Evolutionary conservation across 768 basidiomycete species (phyloP).

Genomic region (Lactifluus subvellereus): DNA sequence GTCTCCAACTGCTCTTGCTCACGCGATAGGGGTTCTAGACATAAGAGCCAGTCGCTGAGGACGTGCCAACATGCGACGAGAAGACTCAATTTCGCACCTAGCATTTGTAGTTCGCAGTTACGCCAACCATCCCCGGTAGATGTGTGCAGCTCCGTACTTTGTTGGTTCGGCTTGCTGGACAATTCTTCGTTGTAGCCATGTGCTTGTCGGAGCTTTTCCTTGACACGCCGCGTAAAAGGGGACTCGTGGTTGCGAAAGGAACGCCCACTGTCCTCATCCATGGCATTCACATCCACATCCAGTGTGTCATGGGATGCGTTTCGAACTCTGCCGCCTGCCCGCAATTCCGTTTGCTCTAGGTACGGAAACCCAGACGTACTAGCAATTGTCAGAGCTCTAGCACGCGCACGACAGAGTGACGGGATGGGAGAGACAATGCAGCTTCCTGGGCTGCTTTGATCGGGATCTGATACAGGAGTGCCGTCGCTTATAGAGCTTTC

Average conservation of each 20-base stretch:
- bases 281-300: background rate
- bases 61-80: background rate
- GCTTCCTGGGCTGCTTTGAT: background rate
- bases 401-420: slow-evolving; percentile 6
- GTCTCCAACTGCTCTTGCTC: background rate
- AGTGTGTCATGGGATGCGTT: background rate
- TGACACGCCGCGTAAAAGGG: slow-evolving; percentile 41
- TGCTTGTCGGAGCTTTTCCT: slow-evolving; percentile 34
- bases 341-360: background rate
- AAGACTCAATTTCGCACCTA: background rate
- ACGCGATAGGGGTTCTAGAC: background rate
- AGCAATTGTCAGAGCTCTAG: background rate
- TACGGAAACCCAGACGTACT: background rate
- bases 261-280: background rate
- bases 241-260: slow-evolving; percentile 28
- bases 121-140: background rate
- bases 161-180: background rate
- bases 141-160: background rate
- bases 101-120: background rate
- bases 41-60: background rate
- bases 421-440: background rate
- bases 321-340: background rate
- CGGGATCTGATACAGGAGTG: background rate
- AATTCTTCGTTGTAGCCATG: background rate
- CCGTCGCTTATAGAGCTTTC: background rate